Evolutionary conservation across 768 basidiomycete species (phyloP).

Genomic region (Mycena galopus): DNA sequence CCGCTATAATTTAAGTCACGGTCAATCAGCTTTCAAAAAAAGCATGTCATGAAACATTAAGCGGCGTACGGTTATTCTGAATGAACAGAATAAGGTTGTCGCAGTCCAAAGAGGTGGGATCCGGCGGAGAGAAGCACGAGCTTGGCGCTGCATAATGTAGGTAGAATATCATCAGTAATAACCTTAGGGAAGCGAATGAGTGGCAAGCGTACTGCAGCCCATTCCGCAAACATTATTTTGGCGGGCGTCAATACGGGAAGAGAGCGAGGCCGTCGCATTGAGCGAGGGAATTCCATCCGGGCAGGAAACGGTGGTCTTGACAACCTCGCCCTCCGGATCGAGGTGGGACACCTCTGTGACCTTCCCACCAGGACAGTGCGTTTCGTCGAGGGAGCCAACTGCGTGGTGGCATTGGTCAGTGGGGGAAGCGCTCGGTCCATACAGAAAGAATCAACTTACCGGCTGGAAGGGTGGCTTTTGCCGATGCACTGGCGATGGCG

Average conservation of each 20-base stretch:
- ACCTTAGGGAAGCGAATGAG: neutral
- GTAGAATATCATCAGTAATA: neutral
- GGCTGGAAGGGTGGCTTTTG: neutral
- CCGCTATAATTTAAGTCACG: neutral
- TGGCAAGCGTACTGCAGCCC: neutral
- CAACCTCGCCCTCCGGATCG: conserved; percentile 3
- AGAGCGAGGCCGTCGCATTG: neutral
- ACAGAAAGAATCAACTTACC: neutral
- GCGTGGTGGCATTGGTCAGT: neutral
- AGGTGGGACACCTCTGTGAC: conserved; percentile 5
- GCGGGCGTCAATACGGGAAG: neutral
- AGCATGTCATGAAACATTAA: conserved; percentile 1
- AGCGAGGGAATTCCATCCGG: conserved; percentile 1
- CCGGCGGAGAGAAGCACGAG: neutral
- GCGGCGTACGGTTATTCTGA: neutral
- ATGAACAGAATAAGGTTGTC: neutral
- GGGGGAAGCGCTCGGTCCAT: conserved; percentile 1
- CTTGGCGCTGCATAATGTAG: neutral
- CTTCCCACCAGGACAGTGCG: conserved; percentile 1
- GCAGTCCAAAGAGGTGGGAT: neutral
- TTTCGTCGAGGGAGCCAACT: conserved; percentile 5
- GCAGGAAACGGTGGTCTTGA: conserved; percentile 9
- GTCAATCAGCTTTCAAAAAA: neutral
- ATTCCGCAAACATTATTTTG: conserved; percentile 2
- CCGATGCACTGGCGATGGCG: neutral